Base-by-base conservation (phyloP, 2,329 filamentous ascomycete genomes). In the Exophiala sideris region DNA sequence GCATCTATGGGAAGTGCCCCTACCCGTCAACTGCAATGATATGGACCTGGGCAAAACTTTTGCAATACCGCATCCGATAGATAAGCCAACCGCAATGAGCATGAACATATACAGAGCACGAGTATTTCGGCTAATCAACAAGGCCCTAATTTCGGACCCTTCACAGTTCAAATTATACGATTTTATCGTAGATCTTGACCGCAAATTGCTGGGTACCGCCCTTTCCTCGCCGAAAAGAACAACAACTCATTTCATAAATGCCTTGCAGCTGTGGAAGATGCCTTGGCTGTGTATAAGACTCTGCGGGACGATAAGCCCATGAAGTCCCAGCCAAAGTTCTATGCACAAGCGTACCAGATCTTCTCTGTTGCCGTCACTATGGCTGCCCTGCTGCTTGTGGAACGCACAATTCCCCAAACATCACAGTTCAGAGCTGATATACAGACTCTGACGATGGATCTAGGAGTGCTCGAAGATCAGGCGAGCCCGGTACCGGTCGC, bases 291-390 rank as follows among this genome's bases (percentile, higher is more conserved):
- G 3, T 67, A 67, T 50, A 50, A 58, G 11, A 52, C 50, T 24
- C 58, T 67, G 50, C 63, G 65, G 12, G 57, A 59, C 35, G 44
- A 50, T 12, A 50, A 50, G 21, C 61, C 62, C 9, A 9, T 40
- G 10, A 11, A 3, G 7, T 16, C 42, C 10, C 50, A 47, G 44
- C 64, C 60, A 42, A 62, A 64, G 42, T 64, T 64, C 44, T 55
- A 58, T 16, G 50, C 62, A n/a, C 64, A 66, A 42, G 60, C 55
- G 14, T 67, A 67, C 45, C 63, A 67, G 40, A 54, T 60, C 3
- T 66, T 63, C 49, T 65, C 65, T 8, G 65, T 64, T 16, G 65
- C 65, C 0, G 64, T 66, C 5, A 60, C 65, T 33, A 45, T 66
- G 20, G 65, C 62, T 9, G 61, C 62, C 3, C 63, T 66, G 14